These are phyloP conservation scores for Calonectria naviculata DNA, from an alignment of 2,329 filamentous ascomycete genomes.

Conservation along the genomic window DNA sequence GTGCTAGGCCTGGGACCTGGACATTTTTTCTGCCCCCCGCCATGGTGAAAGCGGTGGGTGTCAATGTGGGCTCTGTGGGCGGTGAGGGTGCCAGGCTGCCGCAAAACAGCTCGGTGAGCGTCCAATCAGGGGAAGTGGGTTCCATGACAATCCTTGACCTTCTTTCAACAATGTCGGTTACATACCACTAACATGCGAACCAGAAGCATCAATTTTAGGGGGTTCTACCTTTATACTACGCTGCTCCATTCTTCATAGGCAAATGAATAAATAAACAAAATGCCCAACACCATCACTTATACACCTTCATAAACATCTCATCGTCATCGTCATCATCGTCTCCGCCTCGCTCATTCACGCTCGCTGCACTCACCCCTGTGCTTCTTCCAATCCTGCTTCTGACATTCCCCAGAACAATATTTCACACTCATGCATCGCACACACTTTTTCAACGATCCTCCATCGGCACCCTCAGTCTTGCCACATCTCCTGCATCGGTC, in stretches of 20 bases:
- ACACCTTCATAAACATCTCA: not conserved
- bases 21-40: slow-evolving; percentile 49
- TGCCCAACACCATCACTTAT: not conserved
- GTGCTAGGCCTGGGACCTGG: slow-evolving; percentile 30
- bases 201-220: not conserved
- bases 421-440: slow-evolving; percentile 53
- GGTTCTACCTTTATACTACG: not conserved
- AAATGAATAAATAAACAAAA: no score
- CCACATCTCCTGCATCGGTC: slow-evolving; percentile 53
- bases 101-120: slow-evolving; percentile 15
- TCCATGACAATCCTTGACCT: slow-evolving; percentile 7
- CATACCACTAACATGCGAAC: not conserved
- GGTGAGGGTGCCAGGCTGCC: slow-evolving; percentile 2
- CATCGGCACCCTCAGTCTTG: slow-evolving; percentile 41
- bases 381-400: slow-evolving; percentile 65
- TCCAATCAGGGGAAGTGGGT: slow-evolving; percentile 9
- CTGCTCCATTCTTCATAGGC: not conserved
- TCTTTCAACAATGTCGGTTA: not conserved
- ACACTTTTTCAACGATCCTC: slow-evolving; percentile 55
- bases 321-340: not conserved
- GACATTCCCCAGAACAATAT: slow-evolving; percentile 65
- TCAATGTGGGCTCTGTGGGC: slow-evolving; percentile 1
- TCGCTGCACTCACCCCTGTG: slow-evolving; percentile 57
- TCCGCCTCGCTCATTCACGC: not conserved
- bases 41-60: slow-evolving; percentile 30